Evolutionary conservation across 768 basidiomycete genomes (phyloP), one percentile per base, ranked within the genome.

Genomic region (Auriscalpium vulgare): DNA sequence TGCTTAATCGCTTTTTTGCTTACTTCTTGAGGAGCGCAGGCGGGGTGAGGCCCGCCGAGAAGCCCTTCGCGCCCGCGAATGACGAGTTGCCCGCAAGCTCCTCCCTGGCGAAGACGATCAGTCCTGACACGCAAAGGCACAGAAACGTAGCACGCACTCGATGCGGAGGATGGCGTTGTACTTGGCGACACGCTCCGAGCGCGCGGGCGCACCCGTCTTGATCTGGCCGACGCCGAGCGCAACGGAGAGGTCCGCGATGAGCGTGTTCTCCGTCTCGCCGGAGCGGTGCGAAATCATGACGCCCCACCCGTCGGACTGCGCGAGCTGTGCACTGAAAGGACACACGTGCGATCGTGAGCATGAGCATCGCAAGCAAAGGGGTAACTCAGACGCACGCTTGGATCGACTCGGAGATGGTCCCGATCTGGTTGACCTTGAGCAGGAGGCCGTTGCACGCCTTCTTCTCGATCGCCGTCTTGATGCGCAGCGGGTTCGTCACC

Each of bases 231-330:
- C 81, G 62, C 88, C 87, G 63, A 97, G 91, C 49, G 90, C 97
- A 64, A 98, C 94, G 60, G 86, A 84, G 62, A 97, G 85, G 73
- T 97, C 94, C 60, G 95, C 92, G 66, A 98, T 97, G 73, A 93
- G 79, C 54, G 92, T 95, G 77, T 92, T 94, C 76, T 97, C 95
- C 37, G 95, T 98, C 81, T 97, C 95, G 67, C 95, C 95, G 63
- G 89, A 92, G 63, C 97, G 94, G 82, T 98, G 97, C 53, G 95
- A 97, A 72, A 95, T 87, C 97, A 99, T 99, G 75, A 97, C 91
- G 71, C 94, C 95, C 97, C 97, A 99, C 54, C 89, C 89, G 67
- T 92, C 91, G 40, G 91, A 91, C 72, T 97, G 93, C 50, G 95
- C 72, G 66, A 99, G 91, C 73, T 97, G 94, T 58, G 95, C 92